Percentiles rank a stretch among this genome's conserved stretches.
Evolutionary conservation across 225 moss, liverwort and hornwort genomes (phyloP).

Genomic region (Straminergon stramineum): DNA sequence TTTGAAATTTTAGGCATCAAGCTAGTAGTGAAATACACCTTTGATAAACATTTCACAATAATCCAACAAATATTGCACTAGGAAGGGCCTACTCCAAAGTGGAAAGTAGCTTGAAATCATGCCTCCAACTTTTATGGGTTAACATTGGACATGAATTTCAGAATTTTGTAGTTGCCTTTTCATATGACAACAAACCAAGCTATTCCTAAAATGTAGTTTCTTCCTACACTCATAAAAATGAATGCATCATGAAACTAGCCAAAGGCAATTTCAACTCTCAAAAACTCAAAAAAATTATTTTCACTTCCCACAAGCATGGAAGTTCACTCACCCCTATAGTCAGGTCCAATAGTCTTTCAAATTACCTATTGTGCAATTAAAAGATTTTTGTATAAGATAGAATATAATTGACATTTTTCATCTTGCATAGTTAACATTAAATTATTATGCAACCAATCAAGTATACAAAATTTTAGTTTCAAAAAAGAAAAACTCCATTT

Average conservation of each 20-base stretch:
- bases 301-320: not conserved
- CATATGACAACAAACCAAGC: fast-evolving
- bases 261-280: not conserved
- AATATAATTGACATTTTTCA: not conserved
- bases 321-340: not conserved
- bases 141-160: not conserved
- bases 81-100: fast-evolving
- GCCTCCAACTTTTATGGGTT: no score
- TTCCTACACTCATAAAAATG: not conserved
- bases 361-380: not conserved
- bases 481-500: fast-evolving
- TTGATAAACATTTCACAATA: not conserved
- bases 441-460: not conserved
- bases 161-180: not conserved
- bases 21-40: no score
- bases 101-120: not conserved
- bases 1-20: no score
- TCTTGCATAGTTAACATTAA: not conserved
- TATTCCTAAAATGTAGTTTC: not conserved
- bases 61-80: not conserved
- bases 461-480: not conserved
- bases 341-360: fast-evolving
- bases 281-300: not conserved
- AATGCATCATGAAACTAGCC: not conserved
- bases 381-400: not conserved